A percentile compares a stretch with the other conserved stretches of the same genome.
phyloP scores from a whole-genome alignment of 2,329 filamentous ascomycete genomes.

The Pseudofabraea citricarpa region DNA sequence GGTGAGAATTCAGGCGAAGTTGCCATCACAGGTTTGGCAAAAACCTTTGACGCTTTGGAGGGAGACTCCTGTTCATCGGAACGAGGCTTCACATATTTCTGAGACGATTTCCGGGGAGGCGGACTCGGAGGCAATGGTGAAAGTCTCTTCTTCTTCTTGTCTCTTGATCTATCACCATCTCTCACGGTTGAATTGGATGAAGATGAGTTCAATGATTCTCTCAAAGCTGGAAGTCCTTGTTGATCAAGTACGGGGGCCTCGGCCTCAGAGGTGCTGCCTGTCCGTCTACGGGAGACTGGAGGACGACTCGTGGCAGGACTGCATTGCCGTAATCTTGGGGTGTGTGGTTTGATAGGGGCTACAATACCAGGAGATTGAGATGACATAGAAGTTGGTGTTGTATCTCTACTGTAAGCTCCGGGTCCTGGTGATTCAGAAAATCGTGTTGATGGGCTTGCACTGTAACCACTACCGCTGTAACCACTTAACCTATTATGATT shows the following conservation, averaged over 20 bases:
- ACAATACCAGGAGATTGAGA: constrained; percentile 66
- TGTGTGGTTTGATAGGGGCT: constrained; percentile 33
- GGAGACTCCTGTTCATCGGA: constrained; percentile 35
- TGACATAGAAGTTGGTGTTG: constrained; percentile 72
- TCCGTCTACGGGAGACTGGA: constrained; percentile 53
- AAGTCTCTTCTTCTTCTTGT: constrained; percentile 36
- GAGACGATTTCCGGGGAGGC: constrained; percentile 57
- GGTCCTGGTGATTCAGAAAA: constrained; percentile 70
- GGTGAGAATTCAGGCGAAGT: constrained; percentile 11
- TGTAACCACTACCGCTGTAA: constrained; percentile 45
- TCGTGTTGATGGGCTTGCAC: constrained; percentile 68
- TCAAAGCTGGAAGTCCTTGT: constrained; percentile 58
- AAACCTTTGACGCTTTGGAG: constrained; percentile 31
- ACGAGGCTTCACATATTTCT: constrained; percentile 40
- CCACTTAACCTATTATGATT: constrained; percentile 35
- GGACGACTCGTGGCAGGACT: constrained; percentile 54
- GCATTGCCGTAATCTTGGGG: constrained; percentile 44
- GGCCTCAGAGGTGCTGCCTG: constrained; percentile 48
- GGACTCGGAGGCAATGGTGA: constrained; percentile 53
- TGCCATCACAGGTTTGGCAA: constrained; percentile 23
- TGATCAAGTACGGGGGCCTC: constrained; percentile 42
- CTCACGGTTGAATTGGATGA: constrained; percentile 67
- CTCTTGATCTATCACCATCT: constrained; percentile 40
- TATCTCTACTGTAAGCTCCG: constrained; percentile 69
- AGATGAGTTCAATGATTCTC: constrained; percentile 67